Evolutionary conservation across 495 filamentous ascomycete species (phyloP).

Genomic region (Penicillium egyptiacum): DNA sequence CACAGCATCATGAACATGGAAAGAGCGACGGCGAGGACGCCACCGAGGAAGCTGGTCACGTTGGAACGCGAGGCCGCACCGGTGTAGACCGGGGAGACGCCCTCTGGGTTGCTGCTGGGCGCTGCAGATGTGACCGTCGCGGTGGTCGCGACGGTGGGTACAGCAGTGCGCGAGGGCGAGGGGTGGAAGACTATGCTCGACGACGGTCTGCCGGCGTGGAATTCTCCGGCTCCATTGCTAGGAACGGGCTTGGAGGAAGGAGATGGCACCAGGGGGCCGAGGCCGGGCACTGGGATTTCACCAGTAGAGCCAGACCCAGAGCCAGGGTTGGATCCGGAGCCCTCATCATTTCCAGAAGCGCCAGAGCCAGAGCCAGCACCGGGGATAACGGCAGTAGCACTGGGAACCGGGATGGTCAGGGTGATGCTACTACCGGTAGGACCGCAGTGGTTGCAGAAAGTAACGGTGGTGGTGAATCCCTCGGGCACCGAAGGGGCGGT

Average conservation of each 20-base stretch:
- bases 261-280: background rate
- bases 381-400: conserved; percentile 12
- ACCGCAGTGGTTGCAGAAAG: conserved; percentile 43
- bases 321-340: conserved; percentile 1
- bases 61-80: conserved; percentile 23
- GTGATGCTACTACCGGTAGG: conserved; percentile 37
- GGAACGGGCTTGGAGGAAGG: background rate
- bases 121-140: conserved; percentile 9
- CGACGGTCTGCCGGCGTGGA: conserved; percentile 14
- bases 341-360: conserved; percentile 3
- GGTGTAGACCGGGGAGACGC: conserved; percentile 27
- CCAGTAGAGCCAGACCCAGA: background rate
- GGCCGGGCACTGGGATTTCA: conserved; percentile 1
- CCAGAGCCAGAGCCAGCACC: background rate
- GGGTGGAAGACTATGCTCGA: conserved; percentile 23
- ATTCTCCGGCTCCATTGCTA: conserved; percentile 8
- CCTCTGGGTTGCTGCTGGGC: conserved; percentile 23
- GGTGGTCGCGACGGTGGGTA: background rate
- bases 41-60: conserved; percentile 5
- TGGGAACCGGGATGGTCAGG: conserved; percentile 31
- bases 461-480: conserved; percentile 43
- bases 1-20: conserved; percentile 17
- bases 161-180: conserved; percentile 8
- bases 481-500: conserved; percentile 24
- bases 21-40: conserved; percentile 13